Base-by-base conservation (phyloP, 352 stramenopile species). In the Pythium phragmitis region DNA sequence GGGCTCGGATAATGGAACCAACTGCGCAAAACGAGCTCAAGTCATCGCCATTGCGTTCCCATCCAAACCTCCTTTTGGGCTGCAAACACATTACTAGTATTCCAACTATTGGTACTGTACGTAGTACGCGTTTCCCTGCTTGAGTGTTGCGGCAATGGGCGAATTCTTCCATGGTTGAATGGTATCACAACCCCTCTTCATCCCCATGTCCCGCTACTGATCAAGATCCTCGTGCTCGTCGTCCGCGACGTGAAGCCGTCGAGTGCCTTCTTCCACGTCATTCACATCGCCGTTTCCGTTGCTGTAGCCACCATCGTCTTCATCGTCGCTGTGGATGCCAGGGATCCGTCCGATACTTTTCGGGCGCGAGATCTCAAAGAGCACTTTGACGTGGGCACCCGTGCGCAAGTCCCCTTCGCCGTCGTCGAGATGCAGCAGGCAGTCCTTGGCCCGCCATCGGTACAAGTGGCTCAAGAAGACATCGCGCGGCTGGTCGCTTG, bases 381-480 rank as follows among this genome's bases (percentile, higher is more conserved):
- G 43, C 46, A 68, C 59, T 60, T 88, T 91, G 4, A 79, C 75
- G 23, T 77, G 69, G 34, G 81, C 76, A 45, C 80, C 79, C 7
- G 55, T 60, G 17, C 49, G 42, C 41, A 75, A 52, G 51, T 85
- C 65, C 2, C 69, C 77, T 50, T 82, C 74, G 51, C 71, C 69
- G 16, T 76, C 73, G 6, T 85, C 68, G 9, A 91, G 54, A 46
- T 77, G 64, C 57, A 94, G 58, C 51, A 81, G 33, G 26, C 70
- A 78, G 48, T 92, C 77, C 37, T 77, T 67, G 8, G 68, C 54
- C 2, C 85, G 76, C 73, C 75, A 89, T 28, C 76, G 77, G 69
- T 93, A 89, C 19, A 92, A 62, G 50, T 85, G 65, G 39, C 78
- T 67, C 7, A 96, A 64, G 52, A 96, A 96, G 26, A 76, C 63